These are phyloP conservation scores for Pseudocercospora crystallina DNA, from an alignment of 2,329 filamentous ascomycete species.

Conservation along the genomic window DNA sequence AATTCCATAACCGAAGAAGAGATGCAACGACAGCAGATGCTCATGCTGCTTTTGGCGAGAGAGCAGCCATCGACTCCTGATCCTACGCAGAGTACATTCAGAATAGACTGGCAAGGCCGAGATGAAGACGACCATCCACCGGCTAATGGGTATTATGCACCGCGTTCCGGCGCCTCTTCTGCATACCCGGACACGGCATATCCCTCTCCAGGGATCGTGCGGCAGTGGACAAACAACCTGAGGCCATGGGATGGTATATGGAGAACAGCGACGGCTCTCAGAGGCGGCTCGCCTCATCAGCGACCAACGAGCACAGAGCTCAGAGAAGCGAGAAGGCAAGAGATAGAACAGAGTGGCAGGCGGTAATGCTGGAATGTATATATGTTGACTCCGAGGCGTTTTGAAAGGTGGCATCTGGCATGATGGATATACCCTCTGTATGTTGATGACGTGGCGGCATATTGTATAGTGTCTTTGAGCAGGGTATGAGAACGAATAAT, in stretches of 20 bases:
- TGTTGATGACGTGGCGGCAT: neutral
- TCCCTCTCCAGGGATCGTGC: constrained; percentile 18
- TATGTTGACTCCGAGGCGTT: neutral
- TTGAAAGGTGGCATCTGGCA: constrained; percentile 1
- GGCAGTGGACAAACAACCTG: constrained; percentile 25
- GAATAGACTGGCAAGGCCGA: constrained; percentile 39
- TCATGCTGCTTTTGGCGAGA: constrained; percentile 43
- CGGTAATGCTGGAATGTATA: neutral
- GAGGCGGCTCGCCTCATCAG: neutral
- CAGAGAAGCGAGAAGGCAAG: constrained; percentile 19
- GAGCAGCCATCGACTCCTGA: constrained; percentile 33
- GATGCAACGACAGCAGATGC: constrained; percentile 51
- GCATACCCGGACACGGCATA: constrained; percentile 20
- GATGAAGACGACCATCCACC: constrained; percentile 29
- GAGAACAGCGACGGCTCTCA: constrained; percentile 17
- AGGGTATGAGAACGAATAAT: neutral
- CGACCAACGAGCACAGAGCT: constrained; percentile 17
- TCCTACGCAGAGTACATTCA: constrained; percentile 43
- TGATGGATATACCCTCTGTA: constrained; percentile 14
- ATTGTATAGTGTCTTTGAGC: neutral
- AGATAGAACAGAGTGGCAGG: constrained; percentile 18
- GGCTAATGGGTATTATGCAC: constrained; percentile 31
- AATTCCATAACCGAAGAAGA: constrained; percentile 48
- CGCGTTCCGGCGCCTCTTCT: constrained; percentile 12
- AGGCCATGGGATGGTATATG: constrained; percentile 36